These are phyloP conservation scores for Rhodotorula sp. DNA, from an alignment of 1,284 basidiomycete species.

Conservation along the genomic window DNA sequence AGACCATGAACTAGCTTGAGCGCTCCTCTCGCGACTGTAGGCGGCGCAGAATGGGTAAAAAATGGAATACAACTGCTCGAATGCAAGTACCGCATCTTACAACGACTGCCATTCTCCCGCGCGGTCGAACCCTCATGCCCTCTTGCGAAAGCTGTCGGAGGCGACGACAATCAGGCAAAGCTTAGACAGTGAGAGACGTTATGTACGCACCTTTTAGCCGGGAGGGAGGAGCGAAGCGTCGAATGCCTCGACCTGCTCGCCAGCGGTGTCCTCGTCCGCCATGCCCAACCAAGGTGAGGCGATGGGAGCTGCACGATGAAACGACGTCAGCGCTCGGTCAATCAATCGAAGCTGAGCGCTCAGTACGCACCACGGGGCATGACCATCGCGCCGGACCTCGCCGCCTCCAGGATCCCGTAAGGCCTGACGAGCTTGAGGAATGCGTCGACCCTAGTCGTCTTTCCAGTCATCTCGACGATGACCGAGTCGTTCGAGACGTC, in stretches of 20 bases:
- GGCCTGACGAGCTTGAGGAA: constrained; percentile 90
- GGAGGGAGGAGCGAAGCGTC: constrained; percentile 87
- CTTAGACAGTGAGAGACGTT: background rate
- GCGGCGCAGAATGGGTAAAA: no score
- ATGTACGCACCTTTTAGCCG: constrained; percentile 57
- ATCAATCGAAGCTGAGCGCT: background rate
- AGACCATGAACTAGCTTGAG: constrained; percentile 42
- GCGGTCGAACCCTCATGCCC: background rate
- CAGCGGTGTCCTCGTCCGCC: constrained; percentile 57
- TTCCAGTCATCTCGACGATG: constrained; percentile 92
- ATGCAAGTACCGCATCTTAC: no score
- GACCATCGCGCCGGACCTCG: constrained; percentile 89
- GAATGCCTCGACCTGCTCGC: constrained; percentile 58
- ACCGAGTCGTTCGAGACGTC: constrained; percentile 92
- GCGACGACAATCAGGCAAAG: background rate
- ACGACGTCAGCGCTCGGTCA: background rate
- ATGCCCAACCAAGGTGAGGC: constrained; percentile 58
- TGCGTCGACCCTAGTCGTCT: constrained; percentile 85
- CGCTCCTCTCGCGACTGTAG: background rate
- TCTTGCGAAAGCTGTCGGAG: background rate
- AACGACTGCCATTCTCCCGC: background rate
- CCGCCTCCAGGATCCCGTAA: constrained; percentile 91
- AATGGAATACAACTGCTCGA: no score
- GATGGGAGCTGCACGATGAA: constrained; percentile 63
- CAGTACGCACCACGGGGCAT: constrained; percentile 65